These are phyloP conservation scores for Symbiodinium pilosum DNA, from an alignment of 73 alveolate species.

Conservation along the genomic window DNA sequence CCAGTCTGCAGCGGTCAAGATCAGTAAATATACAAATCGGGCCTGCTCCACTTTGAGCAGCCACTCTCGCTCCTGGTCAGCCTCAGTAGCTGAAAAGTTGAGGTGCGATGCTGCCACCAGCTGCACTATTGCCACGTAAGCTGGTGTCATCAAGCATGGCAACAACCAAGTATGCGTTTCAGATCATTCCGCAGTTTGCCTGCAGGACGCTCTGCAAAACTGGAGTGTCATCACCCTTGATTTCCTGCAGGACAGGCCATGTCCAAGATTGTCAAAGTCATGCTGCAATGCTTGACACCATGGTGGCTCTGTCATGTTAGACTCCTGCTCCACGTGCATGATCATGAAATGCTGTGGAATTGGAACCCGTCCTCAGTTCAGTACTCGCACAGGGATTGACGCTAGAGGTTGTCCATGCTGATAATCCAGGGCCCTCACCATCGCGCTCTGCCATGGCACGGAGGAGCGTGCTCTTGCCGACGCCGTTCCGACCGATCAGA, in stretches of 20 bases:
- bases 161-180: slow-evolving; percentile 7
- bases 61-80: slow-evolving; percentile 95
- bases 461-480: slow-evolving; percentile 96
- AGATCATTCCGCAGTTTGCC: slow-evolving; percentile 36
- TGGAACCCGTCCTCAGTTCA: slow-evolving; percentile 62
- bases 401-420: too few species aligned
- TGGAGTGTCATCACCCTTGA: slow-evolving; percentile 93
- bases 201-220: slow-evolving; percentile 95
- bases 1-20: too few species aligned
- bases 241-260: slow-evolving; percentile 29
- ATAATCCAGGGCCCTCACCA: slow-evolving; percentile 21
- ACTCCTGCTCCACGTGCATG: slow-evolving; percentile 85
- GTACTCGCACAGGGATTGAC: background rate
- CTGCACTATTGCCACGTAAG: background rate
- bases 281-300: background rate
- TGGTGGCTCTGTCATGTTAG: background rate
- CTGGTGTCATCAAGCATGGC: background rate
- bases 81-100: slow-evolving; percentile 63
- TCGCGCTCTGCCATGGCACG: slow-evolving; percentile 93
- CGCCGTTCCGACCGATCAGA: slow-evolving; percentile 96
- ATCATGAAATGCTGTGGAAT: slow-evolving; percentile 84
- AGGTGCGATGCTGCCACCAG: slow-evolving; percentile 63
- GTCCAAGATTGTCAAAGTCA: background rate
- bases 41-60: slow-evolving; percentile 91
- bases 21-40: background rate